Base-by-base conservation (phyloP, 495 filamentous ascomycete genomes). In the Neurospora hispaniola region DNA sequence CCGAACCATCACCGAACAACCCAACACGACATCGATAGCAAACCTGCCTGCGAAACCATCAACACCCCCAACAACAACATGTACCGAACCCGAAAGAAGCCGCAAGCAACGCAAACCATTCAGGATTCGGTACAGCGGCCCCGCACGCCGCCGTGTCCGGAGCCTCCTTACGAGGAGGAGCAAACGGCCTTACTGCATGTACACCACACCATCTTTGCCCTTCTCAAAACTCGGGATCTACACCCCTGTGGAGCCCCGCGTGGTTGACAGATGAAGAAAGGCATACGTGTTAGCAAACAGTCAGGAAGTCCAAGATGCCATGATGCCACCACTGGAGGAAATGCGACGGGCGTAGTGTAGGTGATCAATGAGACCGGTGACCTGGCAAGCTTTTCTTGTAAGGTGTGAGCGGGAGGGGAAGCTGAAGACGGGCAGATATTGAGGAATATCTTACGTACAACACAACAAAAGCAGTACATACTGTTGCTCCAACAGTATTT, bases 1-100 rank as follows among this genome's bases (percentile, higher is more conserved):
- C 77, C 77, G 77, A 79, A 72, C 74, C 74, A 79, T 70, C 77
- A 48, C 77, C 77, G 77, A 79, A 68, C 71, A 72, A 43, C 42
- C 2, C 2, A 43, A 73, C 71, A 46, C 43, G 18, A 46, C 74
- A 75, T 70, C 71, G 20, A 38, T 20, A 23, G 38, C 48, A 62
- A 68, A 35, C 70, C 40, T 43, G 42, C 16, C 42, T 46, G 42
- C 27, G 27, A 10, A 69, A 69, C 39, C 39, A 35, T 71, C 70
- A 66, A 35, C 42, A 23, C 16, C 35, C 35, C 27, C 27, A 31
- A 38, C 35, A 38, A 38, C 35, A 38, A 38, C 6, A 39, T 39
- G 39, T 39, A 39, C 39, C 20, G 48, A 14, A 31, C 3, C 40
- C 70, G 31, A 48, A 71, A 71, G 27, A 27, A 59, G 40, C 44